Base-by-base conservation (phyloP, 768 basidiomycete genomes). In the Porphyrellus cyaneotinctus region DNA sequence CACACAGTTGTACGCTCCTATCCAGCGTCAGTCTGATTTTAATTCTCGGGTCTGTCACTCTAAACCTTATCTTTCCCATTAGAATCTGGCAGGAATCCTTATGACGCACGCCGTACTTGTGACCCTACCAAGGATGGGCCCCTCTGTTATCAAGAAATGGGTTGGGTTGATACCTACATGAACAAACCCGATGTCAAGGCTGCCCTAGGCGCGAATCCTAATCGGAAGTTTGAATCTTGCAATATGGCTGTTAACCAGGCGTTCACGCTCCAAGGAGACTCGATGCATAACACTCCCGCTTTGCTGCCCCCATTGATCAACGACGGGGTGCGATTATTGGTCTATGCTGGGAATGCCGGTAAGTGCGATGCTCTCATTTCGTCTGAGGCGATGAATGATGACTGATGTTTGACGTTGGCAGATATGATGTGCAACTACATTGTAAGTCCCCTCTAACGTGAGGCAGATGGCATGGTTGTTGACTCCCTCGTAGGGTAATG, bases 341-440 rank as follows among this genome's bases (percentile, higher is more conserved):
- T 97, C 38, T 98, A 97, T 64, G 92, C 94, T 53, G 94, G 89
- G 18, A 86, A 88, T 58, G 88, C 89, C 62, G 75, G 87, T 86
- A 58, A 56, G 81, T 75, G 18, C 26, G 17, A 26, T 17, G 4
- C 22, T 6, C 35, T 11, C 22, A 22, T 13, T 28, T 38, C 14
- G 9, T 33, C 9, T 50, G 6, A 52, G 3, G 9, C 52, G 26
- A 30, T 52, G 20, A 36, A 7, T 36, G 22, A n/a, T 47, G 28
- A 15, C 65, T 58, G 58, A 63, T 60, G 36, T 58, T 31, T 24
- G 32, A n/a, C 28, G 14, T 55, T 28, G 36, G 53, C 44, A 78
- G 91, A 94, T 68, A 82, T 85, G 76, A 87, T 91, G 87, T 95
- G 92, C 76, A 93, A 94, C 71, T 88, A 78, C 61, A 79, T 89